These are phyloP conservation scores for Tuber borchii DNA, from an alignment of 495 filamentous ascomycete species.

Conservation along the genomic window DNA sequence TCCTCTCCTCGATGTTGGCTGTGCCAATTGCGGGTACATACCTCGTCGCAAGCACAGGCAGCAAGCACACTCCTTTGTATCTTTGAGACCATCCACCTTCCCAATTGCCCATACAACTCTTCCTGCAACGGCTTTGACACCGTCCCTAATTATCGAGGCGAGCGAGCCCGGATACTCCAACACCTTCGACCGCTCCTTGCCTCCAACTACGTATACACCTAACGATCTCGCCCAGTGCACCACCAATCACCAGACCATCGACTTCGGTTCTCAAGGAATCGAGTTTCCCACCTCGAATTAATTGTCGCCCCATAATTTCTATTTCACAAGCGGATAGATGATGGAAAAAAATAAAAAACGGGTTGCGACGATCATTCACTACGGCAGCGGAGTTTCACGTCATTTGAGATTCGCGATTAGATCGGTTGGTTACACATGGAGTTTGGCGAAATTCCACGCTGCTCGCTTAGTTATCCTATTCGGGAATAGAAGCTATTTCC, in stretches of 20 bases:
- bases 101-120: neutral
- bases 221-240: neutral
- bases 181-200: neutral
- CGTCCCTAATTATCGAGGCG: neutral
- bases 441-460: conserved; percentile 9
- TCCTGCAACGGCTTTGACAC: neutral
- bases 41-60: conserved; percentile 4
- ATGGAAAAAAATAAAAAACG: neutral
- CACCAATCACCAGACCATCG: neutral
- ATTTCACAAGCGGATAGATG: neutral
- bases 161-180: neutral
- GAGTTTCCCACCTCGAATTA: neutral
- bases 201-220: neutral
- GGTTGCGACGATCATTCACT: conserved; percentile 4
- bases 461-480: conserved; percentile 20
- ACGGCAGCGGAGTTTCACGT: neutral
- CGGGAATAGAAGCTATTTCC: conserved; percentile 7
- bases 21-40: conserved; percentile 30
- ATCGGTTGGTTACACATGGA: conserved; percentile 12
- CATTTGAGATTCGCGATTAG: conserved; percentile 4
- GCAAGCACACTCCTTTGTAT: neutral
- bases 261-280: neutral
- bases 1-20: conserved; percentile 24
- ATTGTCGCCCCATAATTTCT: neutral
- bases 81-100: neutral